A percentile compares a stretch with the other conserved stretches of the same genome.
Evolutionary conservation across 495 filamentous ascomycete genomes (phyloP).

Genomic region (Penicillium macrosclerotiorum): DNA sequence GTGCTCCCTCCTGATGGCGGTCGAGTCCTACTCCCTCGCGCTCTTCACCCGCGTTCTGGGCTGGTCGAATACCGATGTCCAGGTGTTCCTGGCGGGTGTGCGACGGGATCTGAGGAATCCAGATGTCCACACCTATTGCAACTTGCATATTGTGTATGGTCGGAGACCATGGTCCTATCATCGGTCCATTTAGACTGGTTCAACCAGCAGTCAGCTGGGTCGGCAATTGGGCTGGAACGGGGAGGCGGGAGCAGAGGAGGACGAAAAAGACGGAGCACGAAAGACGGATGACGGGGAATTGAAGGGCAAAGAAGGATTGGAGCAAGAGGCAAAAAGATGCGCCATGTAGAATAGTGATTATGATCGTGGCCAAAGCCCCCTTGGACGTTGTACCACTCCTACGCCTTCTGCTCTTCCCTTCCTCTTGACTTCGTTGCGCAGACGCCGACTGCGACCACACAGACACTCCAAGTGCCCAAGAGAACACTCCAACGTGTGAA

Average conservation of each 20-base stretch:
- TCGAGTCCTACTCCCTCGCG: conserved; percentile 41
- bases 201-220: no score
- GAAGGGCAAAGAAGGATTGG: no score
- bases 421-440: neutral
- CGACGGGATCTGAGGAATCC: conserved; percentile 52
- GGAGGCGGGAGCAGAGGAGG: neutral
- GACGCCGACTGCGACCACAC: neutral
- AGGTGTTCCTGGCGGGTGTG: conserved; percentile 53
- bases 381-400: neutral
- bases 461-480: no score
- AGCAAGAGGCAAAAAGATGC: no score
- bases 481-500: no score
- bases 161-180: conserved; percentile 21
- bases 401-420: neutral
- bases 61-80: conserved; percentile 55
- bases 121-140: conserved; percentile 47
- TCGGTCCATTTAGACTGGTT: no score
- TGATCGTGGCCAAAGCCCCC: no score
- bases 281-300: no score
- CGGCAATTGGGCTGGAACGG: conserved; percentile 11
- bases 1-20: conserved; percentile 41
- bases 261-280: neutral
- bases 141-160: conserved; percentile 34
- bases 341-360: no score
- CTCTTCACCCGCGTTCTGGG: conserved; percentile 54